phyloP scores from a whole-genome alignment of 768 basidiomycete genomes.

The Lyophyllum atratum region DNA sequence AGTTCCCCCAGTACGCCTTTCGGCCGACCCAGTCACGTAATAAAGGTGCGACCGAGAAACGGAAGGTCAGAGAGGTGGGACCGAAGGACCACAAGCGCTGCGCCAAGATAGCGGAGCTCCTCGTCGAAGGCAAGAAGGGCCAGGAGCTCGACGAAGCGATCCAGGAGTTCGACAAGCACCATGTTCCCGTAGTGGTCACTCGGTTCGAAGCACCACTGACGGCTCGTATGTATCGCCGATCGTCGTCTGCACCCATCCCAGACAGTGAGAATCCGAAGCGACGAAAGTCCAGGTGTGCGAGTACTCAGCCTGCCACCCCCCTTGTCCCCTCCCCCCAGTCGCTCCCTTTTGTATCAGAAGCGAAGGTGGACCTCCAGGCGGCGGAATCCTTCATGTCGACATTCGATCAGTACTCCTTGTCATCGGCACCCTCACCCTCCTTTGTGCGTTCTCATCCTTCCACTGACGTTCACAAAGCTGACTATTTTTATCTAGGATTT shows the following conservation, averaged over 20 bases:
- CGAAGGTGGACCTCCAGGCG: slow-evolving; percentile 22
- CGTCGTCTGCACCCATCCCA: slow-evolving; percentile 60
- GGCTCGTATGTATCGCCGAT: slow-evolving; percentile 67
- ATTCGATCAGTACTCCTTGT: slow-evolving; percentile 31
- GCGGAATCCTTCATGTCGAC: slow-evolving; percentile 34
- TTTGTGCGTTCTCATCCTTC: slow-evolving; percentile 44
- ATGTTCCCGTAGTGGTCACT: slow-evolving; percentile 63
- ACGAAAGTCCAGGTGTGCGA: slow-evolving; percentile 34
- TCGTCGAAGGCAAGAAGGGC: slow-evolving; percentile 58
- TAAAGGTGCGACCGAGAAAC: slow-evolving; percentile 47
- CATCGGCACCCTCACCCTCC: slow-evolving; percentile 43
- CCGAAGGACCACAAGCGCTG: slow-evolving; percentile 66
- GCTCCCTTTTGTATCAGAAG: slow-evolving; percentile 13
- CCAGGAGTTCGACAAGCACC: slow-evolving; percentile 55
- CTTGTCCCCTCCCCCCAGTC: slow-evolving; percentile 21
- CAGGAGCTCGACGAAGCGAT: slow-evolving; percentile 54
- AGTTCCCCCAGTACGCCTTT: slow-evolving; percentile 78
- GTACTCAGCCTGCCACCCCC: slow-evolving; percentile 36
- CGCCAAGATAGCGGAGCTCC: slow-evolving; percentile 65
- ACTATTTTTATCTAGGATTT: slow-evolving; percentile 36
- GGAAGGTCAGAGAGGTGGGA: slow-evolving; percentile 62
- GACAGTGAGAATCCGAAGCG: slow-evolving; percentile 34
- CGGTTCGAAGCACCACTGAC: slow-evolving; percentile 76
- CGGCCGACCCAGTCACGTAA: slow-evolving; percentile 56
- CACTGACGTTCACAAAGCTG: neutral